Evolutionary conservation across 2,329 filamentous ascomycete species (phyloP).

Genomic region (Fusarium sp.): DNA sequence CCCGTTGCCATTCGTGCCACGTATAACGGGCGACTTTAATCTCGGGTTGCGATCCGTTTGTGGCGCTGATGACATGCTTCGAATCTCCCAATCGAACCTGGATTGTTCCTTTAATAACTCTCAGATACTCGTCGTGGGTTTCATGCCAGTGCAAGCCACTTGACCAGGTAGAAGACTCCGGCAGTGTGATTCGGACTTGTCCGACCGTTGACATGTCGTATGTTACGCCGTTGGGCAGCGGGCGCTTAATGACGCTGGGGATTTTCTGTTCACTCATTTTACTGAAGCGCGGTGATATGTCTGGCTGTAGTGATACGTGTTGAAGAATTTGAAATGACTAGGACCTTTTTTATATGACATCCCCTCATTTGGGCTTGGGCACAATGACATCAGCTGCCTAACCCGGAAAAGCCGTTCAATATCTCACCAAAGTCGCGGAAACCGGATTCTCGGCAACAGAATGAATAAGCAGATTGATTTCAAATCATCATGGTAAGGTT

Average conservation of each 20-base stretch:
- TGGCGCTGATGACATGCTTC: slow-evolving; percentile 38
- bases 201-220: slow-evolving; percentile 56
- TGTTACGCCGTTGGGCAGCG: slow-evolving; percentile 38
- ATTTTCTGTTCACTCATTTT: not conserved
- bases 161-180: slow-evolving; percentile 61
- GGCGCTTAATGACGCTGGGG: slow-evolving; percentile 11
- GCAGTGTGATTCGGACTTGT: slow-evolving; percentile 61
- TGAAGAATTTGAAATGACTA: too few species aligned
- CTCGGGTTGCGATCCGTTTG: slow-evolving; percentile 43
- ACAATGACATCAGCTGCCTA: not conserved
- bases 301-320: too few species aligned
- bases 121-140: slow-evolving; percentile 62
- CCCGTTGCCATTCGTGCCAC: slow-evolving; percentile 64
- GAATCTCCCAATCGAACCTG: slow-evolving; percentile 41
- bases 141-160: slow-evolving; percentile 66
- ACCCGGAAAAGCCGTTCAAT: not conserved
- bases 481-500: too few species aligned
- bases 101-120: slow-evolving; percentile 57
- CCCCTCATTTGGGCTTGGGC: not conserved
- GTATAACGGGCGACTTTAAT: slow-evolving; percentile 55
- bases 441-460: too few species aligned
- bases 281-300: accelerated
- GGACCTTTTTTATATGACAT: not conserved
- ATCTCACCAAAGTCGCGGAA: too few species aligned
- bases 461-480: too few species aligned